Percentiles rank a stretch among this genome's conserved stretches.
Evolutionary conservation across 306 rosid genomes (phyloP).

Genomic region (Lathyrus tuberosus): DNA sequence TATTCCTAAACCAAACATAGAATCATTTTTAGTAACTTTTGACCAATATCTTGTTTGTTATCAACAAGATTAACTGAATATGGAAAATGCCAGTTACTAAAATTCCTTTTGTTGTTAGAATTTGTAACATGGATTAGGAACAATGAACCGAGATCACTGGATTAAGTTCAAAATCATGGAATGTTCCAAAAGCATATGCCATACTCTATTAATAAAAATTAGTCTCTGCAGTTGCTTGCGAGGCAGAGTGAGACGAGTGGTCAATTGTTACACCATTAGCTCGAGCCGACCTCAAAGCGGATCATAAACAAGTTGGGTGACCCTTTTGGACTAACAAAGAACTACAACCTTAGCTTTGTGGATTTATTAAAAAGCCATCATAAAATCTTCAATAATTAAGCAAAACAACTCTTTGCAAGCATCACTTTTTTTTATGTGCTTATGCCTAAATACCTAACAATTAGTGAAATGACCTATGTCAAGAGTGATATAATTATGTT

Average conservation of each 20-base stretch:
- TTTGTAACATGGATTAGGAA: constrained; percentile 13
- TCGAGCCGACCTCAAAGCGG: neutral
- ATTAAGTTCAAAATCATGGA: constrained; percentile 1
- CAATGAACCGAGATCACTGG: neutral
- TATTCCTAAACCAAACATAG: constrained; percentile 38
- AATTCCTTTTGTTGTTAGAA: constrained; percentile 20
- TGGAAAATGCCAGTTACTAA: constrained; percentile 10
- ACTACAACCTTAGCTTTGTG: constrained; percentile 38
- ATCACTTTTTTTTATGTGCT: constrained; percentile 33
- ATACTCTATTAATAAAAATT: neutral
- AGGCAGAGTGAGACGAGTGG: too few species aligned
- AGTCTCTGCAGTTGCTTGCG: too few species aligned
- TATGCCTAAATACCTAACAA: constrained; percentile 39
- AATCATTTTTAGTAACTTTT: constrained; percentile 32
- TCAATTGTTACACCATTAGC: too few species aligned
- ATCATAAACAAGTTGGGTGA: neutral
- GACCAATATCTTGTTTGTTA: constrained; percentile 36
- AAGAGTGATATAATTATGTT: constrained; percentile 36
- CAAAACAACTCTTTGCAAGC: constrained; percentile 21
- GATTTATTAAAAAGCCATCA: constrained; percentile 37
- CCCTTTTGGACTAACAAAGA: neutral
- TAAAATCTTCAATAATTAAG: constrained; percentile 25
- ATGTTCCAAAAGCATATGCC: constrained; percentile 22
- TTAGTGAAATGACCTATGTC: constrained; percentile 34
- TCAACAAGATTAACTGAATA: constrained; percentile 37